Conservation (phyloP, 2,329 filamentous ascomycete genomes). For the Colletotrichum scovillei region DNA sequence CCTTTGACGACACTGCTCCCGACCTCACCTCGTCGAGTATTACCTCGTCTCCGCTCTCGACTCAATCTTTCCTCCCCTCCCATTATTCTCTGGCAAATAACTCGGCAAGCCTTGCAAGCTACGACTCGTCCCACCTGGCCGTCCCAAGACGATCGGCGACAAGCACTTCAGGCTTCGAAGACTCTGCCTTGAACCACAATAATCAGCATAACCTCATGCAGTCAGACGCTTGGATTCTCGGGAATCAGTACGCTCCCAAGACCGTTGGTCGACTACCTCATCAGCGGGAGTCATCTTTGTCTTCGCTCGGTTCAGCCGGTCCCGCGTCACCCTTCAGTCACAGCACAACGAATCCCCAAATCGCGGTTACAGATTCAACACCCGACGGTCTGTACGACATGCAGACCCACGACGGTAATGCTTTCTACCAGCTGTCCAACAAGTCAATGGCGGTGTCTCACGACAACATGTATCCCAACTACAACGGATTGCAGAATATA, state of each 20-base stretch:
- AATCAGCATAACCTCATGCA: constrained; percentile 49
- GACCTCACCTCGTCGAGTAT: constrained; percentile 12
- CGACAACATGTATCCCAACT: constrained; percentile 54
- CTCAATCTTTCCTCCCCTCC: constrained; percentile 35
- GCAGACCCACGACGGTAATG: constrained; percentile 50
- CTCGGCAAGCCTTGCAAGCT: constrained; percentile 23
- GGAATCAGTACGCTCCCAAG: constrained; percentile 52
- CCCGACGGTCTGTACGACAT: constrained; percentile 60
- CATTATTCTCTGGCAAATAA: constrained; percentile 41
- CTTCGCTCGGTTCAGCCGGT: constrained; percentile 69
- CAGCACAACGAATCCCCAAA: constrained; percentile 68
- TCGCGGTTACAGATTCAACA: constrained; percentile 62
- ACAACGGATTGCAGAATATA: constrained; percentile 51
- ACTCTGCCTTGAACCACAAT: constrained; percentile 4
- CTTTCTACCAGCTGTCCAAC: constrained; percentile 57
- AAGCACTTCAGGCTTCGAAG: constrained; percentile 14
- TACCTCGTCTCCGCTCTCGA: constrained; percentile 31
- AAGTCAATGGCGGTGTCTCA: constrained; percentile 53
- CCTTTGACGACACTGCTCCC: constrained; percentile 14
- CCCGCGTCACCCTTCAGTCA: constrained; percentile 69
- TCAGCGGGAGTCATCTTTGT: constrained; percentile 70
- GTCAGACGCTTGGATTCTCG: constrained; percentile 53
- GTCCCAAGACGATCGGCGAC: constrained; percentile 15
- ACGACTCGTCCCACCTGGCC: not conserved
- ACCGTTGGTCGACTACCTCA: constrained; percentile 56